A percentile compares a stretch with the other conserved stretches of the same genome.
phyloP scores from a whole-genome alignment of 352 stramenopile genomes.

The Blastocystis sp. region DNA sequence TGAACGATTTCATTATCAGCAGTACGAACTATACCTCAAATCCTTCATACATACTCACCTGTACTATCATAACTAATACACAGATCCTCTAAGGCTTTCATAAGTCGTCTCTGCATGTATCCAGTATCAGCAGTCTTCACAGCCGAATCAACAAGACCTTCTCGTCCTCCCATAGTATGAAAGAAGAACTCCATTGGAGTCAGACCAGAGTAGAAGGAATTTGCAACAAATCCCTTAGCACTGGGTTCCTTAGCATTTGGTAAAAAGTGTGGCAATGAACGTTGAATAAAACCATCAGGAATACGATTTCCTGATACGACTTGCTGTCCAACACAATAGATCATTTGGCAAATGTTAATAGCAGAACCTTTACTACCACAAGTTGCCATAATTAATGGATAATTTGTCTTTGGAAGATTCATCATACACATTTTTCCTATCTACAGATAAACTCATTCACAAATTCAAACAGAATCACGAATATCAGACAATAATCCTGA shows the following conservation, averaged over 20 bases:
- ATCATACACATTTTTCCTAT: conserved; percentile 90
- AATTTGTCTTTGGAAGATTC: conserved; percentile 91
- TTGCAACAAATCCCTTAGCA: conserved; percentile 97
- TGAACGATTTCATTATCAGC: conserved; percentile 87
- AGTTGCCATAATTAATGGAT: conserved; percentile 86
- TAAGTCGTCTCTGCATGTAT: conserved; percentile 95
- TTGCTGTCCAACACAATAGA: conserved; percentile 96
- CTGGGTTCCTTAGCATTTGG: conserved; percentile 83
- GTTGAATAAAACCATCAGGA: conserved; percentile 93
- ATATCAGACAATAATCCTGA: conserved; percentile 94
- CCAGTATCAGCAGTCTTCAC: conserved; percentile 98
- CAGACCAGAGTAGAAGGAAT: conserved; percentile 96
- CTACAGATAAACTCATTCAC: neutral
- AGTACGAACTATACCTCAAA: conserved; percentile 71
- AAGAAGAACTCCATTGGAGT: conserved; percentile 99
- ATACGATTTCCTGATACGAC: conserved; percentile 92
- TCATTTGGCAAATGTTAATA: conserved; percentile 99
- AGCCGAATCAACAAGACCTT: conserved; percentile 97
- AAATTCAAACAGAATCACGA: conserved; percentile 79
- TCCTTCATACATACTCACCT: conserved; percentile 42
- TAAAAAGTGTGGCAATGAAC: conserved; percentile 91
- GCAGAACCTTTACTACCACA: conserved; percentile 96
- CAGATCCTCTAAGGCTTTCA: conserved; percentile 95
- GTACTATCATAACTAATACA: conserved; percentile 85
- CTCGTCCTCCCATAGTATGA: conserved; percentile 96